These are phyloP conservation scores for Puccinia coronata DNA, from an alignment of 1,284 basidiomycete species.

Conservation along the genomic window DNA sequence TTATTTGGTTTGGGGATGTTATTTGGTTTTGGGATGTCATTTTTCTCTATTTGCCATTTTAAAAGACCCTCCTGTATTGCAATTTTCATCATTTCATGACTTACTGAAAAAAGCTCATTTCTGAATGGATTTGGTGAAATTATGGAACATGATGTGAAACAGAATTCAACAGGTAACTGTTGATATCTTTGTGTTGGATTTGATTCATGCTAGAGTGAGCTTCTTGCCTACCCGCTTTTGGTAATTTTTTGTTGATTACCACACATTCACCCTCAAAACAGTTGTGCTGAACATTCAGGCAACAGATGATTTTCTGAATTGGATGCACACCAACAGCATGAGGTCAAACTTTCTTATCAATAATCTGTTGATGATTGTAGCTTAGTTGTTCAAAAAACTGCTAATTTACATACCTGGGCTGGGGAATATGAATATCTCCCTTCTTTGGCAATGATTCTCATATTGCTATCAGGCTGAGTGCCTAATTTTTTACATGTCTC, in stretches of 20 bases:
- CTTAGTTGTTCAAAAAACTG: neutral
- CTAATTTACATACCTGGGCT: neutral
- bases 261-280: neutral
- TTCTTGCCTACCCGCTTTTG: neutral
- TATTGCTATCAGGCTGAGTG: neutral
- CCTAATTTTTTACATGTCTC: neutral
- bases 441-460: neutral
- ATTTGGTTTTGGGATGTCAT: neutral
- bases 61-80: neutral
- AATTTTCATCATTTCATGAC: neutral
- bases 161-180: slow-evolving; percentile 19
- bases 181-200: neutral
- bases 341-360: too few relatives aligned
- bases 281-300: slow-evolving; percentile 7
- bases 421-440: neutral
- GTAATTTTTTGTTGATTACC: neutral
- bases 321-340: too few relatives aligned
- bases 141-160: neutral
- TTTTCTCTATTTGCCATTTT: neutral
- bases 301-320: neutral
- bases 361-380: too few relatives aligned
- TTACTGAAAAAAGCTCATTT: neutral
- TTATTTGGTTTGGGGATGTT: too few relatives aligned
- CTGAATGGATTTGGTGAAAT: neutral
- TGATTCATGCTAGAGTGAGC: neutral